phyloP scores from a whole-genome alignment of 805 yeast genomes.

The Candida piceae region DNA sequence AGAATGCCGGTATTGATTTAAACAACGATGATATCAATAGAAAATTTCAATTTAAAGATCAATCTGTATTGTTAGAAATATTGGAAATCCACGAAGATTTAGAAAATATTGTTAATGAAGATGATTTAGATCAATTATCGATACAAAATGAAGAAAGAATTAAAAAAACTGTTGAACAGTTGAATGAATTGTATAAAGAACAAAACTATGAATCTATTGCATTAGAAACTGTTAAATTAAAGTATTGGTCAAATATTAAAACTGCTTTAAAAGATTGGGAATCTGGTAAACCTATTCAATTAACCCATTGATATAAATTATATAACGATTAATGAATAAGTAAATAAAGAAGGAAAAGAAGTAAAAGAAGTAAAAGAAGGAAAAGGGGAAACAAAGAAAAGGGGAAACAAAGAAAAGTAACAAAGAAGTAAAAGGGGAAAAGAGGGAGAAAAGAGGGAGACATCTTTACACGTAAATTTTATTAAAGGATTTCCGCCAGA shows the following conservation, averaged over 20 bases:
- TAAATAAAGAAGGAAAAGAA: background rate
- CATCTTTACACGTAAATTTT: background rate
- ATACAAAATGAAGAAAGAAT: constrained; percentile 57
- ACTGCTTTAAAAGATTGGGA: constrained; percentile 76
- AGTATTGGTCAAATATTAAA: constrained; percentile 79
- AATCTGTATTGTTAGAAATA: constrained; percentile 64
- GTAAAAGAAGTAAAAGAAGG: background rate
- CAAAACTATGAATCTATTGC: constrained; percentile 57
- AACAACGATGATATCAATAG: constrained; percentile 52
- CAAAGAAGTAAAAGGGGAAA: background rate
- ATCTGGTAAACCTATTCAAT: constrained; percentile 57
- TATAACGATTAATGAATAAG: background rate
- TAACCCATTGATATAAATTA: constrained; percentile 45
- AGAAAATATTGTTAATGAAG: constrained; percentile 56
- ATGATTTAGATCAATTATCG: constrained; percentile 50
- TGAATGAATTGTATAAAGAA: constrained; percentile 42
- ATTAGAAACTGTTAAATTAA: constrained; percentile 61
- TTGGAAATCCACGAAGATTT: constrained; percentile 81
- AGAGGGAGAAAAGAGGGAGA: too few species aligned
- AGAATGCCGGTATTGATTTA: constrained; percentile 46
- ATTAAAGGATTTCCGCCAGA: too few species aligned
- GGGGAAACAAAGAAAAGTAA: background rate
- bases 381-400: background rate
- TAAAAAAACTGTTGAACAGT: constrained; percentile 34
- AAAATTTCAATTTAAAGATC: constrained; percentile 33